Conservation (phyloP, 768 basidiomycete species). For the Boletellus ananas region DNA sequence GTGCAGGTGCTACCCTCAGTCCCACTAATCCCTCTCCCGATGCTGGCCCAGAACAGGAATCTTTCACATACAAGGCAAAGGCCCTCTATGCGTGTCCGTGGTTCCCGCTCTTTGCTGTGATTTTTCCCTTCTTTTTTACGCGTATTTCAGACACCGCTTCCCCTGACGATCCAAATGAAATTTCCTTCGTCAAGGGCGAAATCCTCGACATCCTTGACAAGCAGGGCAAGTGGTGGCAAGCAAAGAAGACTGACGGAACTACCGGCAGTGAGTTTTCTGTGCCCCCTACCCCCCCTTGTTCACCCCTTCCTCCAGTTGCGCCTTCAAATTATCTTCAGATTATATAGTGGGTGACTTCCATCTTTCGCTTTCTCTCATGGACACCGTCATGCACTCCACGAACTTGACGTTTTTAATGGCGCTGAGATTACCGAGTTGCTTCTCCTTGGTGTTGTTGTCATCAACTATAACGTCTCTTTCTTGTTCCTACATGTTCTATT, state of each 20-base stretch:
- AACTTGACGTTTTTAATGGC: constrained; percentile 32
- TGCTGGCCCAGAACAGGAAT: constrained; percentile 36
- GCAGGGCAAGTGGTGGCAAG: constrained; percentile 93
- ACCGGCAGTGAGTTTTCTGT: constrained; percentile 62
- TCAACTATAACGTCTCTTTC: constrained; percentile 30
- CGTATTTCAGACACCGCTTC: constrained; percentile 76
- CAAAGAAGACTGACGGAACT: constrained; percentile 70
- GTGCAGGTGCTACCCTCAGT: constrained; percentile 41
- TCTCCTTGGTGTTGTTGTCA: constrained; percentile 24
- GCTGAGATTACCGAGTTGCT: constrained; percentile 17
- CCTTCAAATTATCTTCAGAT: constrained; percentile 85
- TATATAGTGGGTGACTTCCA: constrained; percentile 44
- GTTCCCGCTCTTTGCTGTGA: constrained; percentile 10
- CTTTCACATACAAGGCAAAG: constrained; percentile 73
- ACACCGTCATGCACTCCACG: constrained; percentile 26
- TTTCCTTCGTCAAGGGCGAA: constrained; percentile 91
- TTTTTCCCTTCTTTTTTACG: constrained; percentile 13
- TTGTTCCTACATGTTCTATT: constrained; percentile 19
- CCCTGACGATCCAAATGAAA: constrained; percentile 92
- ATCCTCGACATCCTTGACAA: constrained; percentile 90
- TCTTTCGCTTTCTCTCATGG: constrained; percentile 19
- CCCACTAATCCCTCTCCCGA: constrained; percentile 24
- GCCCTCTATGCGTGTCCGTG: constrained; percentile 85
- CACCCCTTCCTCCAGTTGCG: constrained; percentile 50
- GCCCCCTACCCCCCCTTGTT: constrained; percentile 1